Evolutionary conservation across 2,329 filamentous ascomycete genomes (phyloP).

Genomic region (Trichophyton schoenleinii): DNA sequence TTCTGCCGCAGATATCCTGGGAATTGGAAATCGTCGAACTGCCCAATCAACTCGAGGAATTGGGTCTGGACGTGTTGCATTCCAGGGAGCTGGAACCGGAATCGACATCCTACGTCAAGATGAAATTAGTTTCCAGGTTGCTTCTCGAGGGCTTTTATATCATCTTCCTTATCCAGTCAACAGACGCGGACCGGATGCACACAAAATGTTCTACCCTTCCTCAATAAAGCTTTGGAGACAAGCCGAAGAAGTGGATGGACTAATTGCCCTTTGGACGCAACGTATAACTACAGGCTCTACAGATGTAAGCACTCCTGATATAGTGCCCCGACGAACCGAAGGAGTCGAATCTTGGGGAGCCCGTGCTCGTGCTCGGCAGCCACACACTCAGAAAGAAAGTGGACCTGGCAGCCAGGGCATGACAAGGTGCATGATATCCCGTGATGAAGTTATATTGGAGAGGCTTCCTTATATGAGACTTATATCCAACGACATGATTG

Average conservation of each 20-base stretch:
- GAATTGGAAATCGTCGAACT: conserved; percentile 45
- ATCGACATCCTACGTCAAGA: conserved; percentile 76
- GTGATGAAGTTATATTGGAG: conserved; percentile 50
- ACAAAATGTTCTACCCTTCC: conserved; percentile 86
- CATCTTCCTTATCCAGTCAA: conserved; percentile 77
- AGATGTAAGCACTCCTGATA: conserved; percentile 28
- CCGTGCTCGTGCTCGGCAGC: background rate
- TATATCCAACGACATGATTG: conserved; percentile 37
- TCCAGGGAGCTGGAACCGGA: conserved; percentile 43
- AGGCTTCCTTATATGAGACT: conserved; percentile 72
- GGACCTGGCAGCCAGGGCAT: background rate
- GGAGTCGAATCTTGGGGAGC: conserved; percentile 30
- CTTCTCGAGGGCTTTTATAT: conserved; percentile 75
- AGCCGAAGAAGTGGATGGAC: conserved; percentile 65
- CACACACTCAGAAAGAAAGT: background rate
- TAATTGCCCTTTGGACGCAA: conserved; percentile 40
- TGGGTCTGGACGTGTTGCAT: conserved; percentile 36
- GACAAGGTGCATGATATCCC: conserved; percentile 23
- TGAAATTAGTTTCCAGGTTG: conserved; percentile 86
- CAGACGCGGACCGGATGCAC: conserved; percentile 47
- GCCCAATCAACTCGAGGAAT: conserved; percentile 31
- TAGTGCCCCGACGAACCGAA: background rate
- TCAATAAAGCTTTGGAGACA: conserved; percentile 72
- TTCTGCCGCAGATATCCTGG: conserved; percentile 78
- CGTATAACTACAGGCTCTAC: conserved; percentile 26